phyloP scores from a whole-genome alignment of 2,329 filamentous ascomycete genomes.

The Emmonsia crescens region DNA sequence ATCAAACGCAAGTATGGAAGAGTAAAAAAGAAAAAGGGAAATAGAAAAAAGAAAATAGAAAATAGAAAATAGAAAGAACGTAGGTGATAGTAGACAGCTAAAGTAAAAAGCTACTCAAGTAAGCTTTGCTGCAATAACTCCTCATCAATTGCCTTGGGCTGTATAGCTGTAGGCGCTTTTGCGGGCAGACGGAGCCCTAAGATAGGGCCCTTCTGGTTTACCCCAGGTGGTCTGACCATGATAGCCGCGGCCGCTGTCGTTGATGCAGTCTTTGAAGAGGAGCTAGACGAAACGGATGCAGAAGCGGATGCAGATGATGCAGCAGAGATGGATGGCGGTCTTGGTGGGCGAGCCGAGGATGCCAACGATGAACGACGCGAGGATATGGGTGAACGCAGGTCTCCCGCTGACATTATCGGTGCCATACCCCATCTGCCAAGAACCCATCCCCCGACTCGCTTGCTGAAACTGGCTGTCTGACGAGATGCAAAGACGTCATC shows the following conservation, averaged over 20 bases:
- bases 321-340: constrained; percentile 5
- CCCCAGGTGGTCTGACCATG: constrained; percentile 50
- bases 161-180: constrained; percentile 46
- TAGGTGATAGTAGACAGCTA: not conserved
- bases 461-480: constrained; percentile 31
- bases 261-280: constrained; percentile 34
- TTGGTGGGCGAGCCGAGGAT: not conserved
- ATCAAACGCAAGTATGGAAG: not conserved
- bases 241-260: constrained; percentile 18
- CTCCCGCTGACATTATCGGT: constrained; percentile 23
- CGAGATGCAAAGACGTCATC: constrained; percentile 8
- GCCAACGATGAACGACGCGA: constrained; percentile 6
- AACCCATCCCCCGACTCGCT: constrained; percentile 54
- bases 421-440: constrained; percentile 52
- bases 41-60: not conserved
- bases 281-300: not conserved
- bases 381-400: constrained; percentile 2
- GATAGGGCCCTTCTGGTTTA: constrained; percentile 67
- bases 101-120: constrained; percentile 27
- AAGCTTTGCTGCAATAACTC: constrained; percentile 52
- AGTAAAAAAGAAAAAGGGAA: not conserved
- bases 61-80: not conserved
- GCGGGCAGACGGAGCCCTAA: constrained; percentile 56
- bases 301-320: constrained; percentile 33
- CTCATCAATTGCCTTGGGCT: constrained; percentile 47